Evolutionary conservation across 2,329 filamentous ascomycete genomes (phyloP).

Genomic region (Zarea fungicola): DNA sequence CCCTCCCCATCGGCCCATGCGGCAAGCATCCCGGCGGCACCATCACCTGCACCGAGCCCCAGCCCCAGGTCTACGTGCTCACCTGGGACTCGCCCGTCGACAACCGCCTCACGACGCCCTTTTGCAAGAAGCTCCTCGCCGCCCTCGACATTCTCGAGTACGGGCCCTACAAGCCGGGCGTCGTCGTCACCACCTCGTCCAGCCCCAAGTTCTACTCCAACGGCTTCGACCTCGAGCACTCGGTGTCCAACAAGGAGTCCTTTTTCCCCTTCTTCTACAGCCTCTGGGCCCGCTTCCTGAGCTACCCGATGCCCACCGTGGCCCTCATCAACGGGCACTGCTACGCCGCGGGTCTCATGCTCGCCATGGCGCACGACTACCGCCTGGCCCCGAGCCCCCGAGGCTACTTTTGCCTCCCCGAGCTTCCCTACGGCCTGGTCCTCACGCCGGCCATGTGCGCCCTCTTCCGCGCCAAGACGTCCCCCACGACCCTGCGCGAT

Average conservation of each 20-base stretch:
- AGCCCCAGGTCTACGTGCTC: slow-evolving; percentile 62
- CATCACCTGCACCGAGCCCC: slow-evolving; percentile 58
- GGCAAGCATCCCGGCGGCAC: slow-evolving; percentile 46
- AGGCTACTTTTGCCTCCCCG: slow-evolving; percentile 77
- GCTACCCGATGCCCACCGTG: slow-evolving; percentile 75
- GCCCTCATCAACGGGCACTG: slow-evolving; percentile 76
- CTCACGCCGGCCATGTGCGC: slow-evolving; percentile 67
- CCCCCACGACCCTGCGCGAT: slow-evolving; percentile 50
- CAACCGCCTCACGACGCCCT: slow-evolving; percentile 66
- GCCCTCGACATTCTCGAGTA: slow-evolving; percentile 73
- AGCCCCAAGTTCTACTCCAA: slow-evolving; percentile 80
- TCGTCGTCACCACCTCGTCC: slow-evolving; percentile 69
- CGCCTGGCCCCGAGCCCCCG: slow-evolving; percentile 64
- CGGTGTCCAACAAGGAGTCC: slow-evolving; percentile 45
- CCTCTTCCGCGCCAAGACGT: slow-evolving; percentile 67
- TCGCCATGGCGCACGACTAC: slow-evolving; percentile 79
- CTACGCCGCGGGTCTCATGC: slow-evolving; percentile 78
- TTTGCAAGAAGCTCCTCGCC: slow-evolving; percentile 61
- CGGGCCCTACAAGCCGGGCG: slow-evolving; percentile 57
- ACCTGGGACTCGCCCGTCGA: slow-evolving; percentile 67
- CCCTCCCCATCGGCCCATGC: slow-evolving; percentile 48
- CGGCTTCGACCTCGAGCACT: slow-evolving; percentile 71
- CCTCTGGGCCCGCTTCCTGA: slow-evolving; percentile 56
- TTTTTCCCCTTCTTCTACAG: slow-evolving; percentile 62
- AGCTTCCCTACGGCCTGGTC: slow-evolving; percentile 74